phyloP scores from a whole-genome alignment of 768 basidiomycete species.

The Leccinellum luteum region DNA sequence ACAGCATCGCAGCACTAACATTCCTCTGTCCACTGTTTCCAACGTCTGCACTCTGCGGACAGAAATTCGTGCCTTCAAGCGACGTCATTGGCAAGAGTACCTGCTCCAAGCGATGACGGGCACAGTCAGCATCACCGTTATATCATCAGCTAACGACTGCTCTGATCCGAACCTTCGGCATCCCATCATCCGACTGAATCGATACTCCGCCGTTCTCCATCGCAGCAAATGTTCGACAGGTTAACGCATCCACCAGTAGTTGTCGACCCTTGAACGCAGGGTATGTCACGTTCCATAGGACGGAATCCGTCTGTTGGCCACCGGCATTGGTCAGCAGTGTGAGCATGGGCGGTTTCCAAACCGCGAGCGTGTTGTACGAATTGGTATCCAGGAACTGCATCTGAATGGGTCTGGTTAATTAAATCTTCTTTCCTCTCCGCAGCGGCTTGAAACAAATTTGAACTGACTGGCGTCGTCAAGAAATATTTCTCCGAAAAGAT shows the following conservation, averaged over 20 bases:
- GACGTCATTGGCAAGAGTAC: slow-evolving; percentile 36
- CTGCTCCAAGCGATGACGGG: slow-evolving; percentile 11
- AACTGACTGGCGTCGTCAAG: slow-evolving; percentile 44
- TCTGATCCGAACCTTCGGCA: slow-evolving; percentile 40
- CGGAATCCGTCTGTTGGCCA: slow-evolving; percentile 29
- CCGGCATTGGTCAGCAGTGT: slow-evolving; percentile 57
- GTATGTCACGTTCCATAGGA: slow-evolving; percentile 44
- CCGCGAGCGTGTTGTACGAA: slow-evolving; percentile 39
- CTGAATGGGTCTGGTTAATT: slow-evolving; percentile 26
- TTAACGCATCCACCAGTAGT: slow-evolving; percentile 51
- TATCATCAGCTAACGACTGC: neutral
- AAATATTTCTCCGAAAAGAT: slow-evolving; percentile 42
- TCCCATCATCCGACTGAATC: slow-evolving; percentile 39
- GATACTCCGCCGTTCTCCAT: slow-evolving; percentile 41
- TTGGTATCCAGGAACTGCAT: slow-evolving; percentile 43
- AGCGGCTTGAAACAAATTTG: neutral
- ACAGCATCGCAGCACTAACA: neutral
- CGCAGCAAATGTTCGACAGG: slow-evolving; percentile 40
- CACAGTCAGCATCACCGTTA: neutral
- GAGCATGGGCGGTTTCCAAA: slow-evolving; percentile 57
- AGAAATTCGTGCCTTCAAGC: slow-evolving; percentile 21
- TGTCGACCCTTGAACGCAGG: slow-evolving; percentile 40
- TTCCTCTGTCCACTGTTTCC: neutral
- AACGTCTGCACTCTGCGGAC: slow-evolving; percentile 12
- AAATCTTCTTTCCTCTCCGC: neutral